phyloP scores from a whole-genome alignment of 129 eudicot genomes.

The Scalesia atractyloides region DNA sequence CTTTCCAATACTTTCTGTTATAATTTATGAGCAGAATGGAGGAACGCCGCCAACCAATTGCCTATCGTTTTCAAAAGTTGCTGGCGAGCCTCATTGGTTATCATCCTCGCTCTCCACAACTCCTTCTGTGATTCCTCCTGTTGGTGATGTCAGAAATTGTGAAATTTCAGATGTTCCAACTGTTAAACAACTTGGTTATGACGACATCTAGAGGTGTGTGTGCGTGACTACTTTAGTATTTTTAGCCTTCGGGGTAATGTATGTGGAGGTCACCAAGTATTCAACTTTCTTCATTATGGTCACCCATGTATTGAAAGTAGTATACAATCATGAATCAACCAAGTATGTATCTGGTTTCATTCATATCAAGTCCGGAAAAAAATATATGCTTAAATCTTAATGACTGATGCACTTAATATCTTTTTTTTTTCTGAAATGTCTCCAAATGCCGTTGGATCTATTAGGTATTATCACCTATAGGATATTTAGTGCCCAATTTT shows the following conservation, averaged over 20 bases:
- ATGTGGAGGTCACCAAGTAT: not conserved
- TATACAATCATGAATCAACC: not conserved
- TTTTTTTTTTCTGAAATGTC: no score
- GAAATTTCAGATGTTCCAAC: constrained; percentile 64
- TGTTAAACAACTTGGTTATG: constrained; percentile 71
- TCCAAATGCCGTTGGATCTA: no score
- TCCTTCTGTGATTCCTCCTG: constrained; percentile 46
- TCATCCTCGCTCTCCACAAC: constrained; percentile 51
- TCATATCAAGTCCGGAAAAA: not conserved
- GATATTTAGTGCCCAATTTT: no score
- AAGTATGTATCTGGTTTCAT: not conserved
- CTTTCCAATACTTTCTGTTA: not conserved
- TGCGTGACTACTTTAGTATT: not conserved
- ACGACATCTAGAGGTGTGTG: constrained; percentile 53
- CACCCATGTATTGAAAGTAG: no score
- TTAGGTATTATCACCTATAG: no score
- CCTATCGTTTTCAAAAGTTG: constrained; percentile 72
- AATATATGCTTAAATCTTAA: no score
- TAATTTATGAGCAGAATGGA: constrained; percentile 56
- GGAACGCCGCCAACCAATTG: constrained; percentile 83
- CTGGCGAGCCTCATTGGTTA: constrained; percentile 77
- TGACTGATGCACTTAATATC: no score
- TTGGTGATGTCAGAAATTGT: constrained; percentile 52
- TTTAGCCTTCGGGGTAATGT: not conserved
- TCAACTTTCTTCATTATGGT: not conserved